These are phyloP conservation scores for Phytophthora pistaciae DNA, from an alignment of 352 stramenopile species.

Conservation along the genomic window DNA sequence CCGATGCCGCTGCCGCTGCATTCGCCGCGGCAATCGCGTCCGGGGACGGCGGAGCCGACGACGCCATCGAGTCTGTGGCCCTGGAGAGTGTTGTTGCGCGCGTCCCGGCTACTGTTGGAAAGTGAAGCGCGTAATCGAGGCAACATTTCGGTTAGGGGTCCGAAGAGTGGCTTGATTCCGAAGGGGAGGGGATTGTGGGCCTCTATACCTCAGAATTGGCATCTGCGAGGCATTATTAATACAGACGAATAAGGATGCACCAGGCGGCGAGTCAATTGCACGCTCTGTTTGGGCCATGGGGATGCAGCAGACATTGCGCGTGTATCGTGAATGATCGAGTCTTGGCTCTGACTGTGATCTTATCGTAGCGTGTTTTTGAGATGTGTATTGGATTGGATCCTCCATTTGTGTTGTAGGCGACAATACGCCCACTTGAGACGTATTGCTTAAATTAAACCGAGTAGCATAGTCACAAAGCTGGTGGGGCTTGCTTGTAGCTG, in stretches of 20 bases:
- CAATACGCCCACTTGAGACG: too few species aligned
- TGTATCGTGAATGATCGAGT: too few species aligned
- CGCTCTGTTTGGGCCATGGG: too few species aligned
- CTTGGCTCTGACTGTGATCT: too few species aligned
- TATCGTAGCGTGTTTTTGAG: too few species aligned
- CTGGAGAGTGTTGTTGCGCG: not conserved
- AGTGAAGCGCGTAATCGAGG: conserved; percentile 24
- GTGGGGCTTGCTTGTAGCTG: too few species aligned
- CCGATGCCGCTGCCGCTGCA: conserved; percentile 26
- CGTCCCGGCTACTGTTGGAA: conserved; percentile 23
- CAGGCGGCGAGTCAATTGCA: not conserved
- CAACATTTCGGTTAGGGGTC: conserved; percentile 17
- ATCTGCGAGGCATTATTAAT: not conserved
- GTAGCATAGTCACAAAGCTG: too few species aligned
- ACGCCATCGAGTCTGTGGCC: not conserved
- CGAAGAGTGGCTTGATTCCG: not conserved
- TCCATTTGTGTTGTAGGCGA: too few species aligned
- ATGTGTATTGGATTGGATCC: too few species aligned
- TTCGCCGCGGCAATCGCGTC: conserved; percentile 37
- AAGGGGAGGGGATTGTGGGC: not conserved
- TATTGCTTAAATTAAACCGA: too few species aligned
- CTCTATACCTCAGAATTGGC: not conserved
- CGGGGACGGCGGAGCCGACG: conserved; percentile 21
- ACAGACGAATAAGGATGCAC: not conserved
- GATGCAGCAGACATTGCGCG: too few species aligned